Base-by-base conservation (phyloP, 352 stramenopile species). In the Globisporangium nodosum region DNA sequence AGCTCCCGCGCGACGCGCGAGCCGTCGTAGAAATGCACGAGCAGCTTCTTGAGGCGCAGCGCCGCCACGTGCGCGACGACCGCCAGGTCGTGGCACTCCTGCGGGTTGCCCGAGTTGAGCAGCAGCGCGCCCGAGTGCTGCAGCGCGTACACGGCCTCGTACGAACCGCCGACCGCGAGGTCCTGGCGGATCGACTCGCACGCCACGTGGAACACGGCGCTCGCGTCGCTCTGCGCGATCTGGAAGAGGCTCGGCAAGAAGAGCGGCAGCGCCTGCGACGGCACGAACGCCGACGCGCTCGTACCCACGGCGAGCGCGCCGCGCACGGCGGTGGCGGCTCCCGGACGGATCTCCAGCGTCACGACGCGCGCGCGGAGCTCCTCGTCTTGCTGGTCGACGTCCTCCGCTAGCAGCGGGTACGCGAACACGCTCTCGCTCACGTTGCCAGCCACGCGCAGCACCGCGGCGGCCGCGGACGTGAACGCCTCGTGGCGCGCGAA, bases 1-100 rank as follows among this genome's bases (percentile, higher is more conserved):
- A 79, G 60, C 61, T 90, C 78, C n/a, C 69, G 66, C 0, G 77
- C 76, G 12, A 92, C 74, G 55, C 81, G 81, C 33, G 78, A 65
- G 27, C 81, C 81, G 52, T 94, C 85, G 62, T 90, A 94, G 54
- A 94, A 92, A 70, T 92, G 78, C 27, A 94, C 70, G 31, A 88
- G 58, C 27, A 89, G 69, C 61, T 87, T 87, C 51, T 70, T 65
- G 30, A 88, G 71, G 0, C 76, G 73, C 56, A 73, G 56, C 21
- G 81, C 80, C 6, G 77, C 79, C 49, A 94, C 71, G 58, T 94
- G 81, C 3, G 82, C 81, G 20, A 91, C 77, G 9, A 94, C 71
- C 0, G 82, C 79, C 5, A 94, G 56, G 59, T 94, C 85, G 63
- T 94, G 85, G 54, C 76, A 84, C 59, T 93, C 85, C 60, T 91